These are phyloP conservation scores for Acer negundo DNA, from an alignment of 345 rosid genomes.

Conservation along the genomic window DNA sequence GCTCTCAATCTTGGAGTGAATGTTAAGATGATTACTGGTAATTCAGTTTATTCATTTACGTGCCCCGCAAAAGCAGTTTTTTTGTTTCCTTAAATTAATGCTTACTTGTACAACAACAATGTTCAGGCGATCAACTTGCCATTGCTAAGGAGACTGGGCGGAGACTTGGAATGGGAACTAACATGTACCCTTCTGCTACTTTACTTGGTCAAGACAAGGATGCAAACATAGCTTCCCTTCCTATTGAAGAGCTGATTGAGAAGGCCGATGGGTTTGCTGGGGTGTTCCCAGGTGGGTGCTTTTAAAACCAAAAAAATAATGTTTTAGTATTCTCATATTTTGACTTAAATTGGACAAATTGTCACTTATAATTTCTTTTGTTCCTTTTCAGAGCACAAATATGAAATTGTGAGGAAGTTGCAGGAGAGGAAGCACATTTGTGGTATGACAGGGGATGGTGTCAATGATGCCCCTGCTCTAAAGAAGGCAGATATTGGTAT, in stretches of 20 bases:
- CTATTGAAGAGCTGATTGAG: conserved; percentile 85
- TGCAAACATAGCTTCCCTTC: conserved; percentile 58
- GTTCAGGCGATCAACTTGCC: conserved; percentile 72
- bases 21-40: conserved; percentile 98
- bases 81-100: background rate
- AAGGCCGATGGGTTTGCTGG: conserved; percentile 96
- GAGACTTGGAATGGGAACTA: conserved; percentile 93
- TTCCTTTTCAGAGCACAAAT: conserved; percentile 73
- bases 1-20: conserved; percentile 93
- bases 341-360: background rate
- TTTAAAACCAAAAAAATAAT: background rate
- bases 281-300: conserved; percentile 77
- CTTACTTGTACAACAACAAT: background rate
- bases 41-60: background rate
- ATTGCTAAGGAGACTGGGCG: conserved; percentile 96
- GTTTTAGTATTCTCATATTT: background rate
- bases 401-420: conserved; percentile 91
- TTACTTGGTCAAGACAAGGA: conserved; percentile 79
- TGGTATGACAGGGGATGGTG: conserved; percentile 99
- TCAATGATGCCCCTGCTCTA: conserved; percentile 93
- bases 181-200: conserved; percentile 93
- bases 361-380: background rate
- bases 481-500: conserved; percentile 97
- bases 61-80: background rate
- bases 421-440: conserved; percentile 82